Percentiles rank a stretch among this genome's conserved stretches.
These are phyloP conservation scores for Venturia aucupariae DNA, from an alignment of 2,329 filamentous ascomycete species.

Conservation along the genomic window DNA sequence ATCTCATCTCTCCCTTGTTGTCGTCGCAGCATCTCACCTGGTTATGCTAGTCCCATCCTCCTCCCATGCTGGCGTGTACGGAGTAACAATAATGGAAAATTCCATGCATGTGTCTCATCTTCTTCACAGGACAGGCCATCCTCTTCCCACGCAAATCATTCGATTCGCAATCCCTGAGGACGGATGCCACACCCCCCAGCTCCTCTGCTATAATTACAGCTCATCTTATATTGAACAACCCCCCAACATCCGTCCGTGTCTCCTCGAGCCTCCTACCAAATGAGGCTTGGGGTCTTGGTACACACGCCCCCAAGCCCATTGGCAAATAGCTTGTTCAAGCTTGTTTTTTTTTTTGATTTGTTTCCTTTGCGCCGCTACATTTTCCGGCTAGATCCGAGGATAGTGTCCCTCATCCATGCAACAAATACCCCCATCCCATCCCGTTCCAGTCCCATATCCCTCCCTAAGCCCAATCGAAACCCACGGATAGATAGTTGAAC, in stretches of 20 bases:
- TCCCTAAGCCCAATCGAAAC: too few species aligned
- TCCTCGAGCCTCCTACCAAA: conserved; percentile 2
- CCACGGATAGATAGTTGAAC: background rate
- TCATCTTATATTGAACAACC: background rate
- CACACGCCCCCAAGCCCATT: background rate
- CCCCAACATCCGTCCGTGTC: background rate
- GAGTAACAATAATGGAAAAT: too few species aligned
- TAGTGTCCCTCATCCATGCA: background rate
- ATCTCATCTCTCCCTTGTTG: background rate
- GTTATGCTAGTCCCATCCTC: background rate
- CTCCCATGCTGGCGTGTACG: background rate
- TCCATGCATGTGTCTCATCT: conserved; percentile 3
- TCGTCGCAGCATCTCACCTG: background rate
- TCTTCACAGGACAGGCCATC: background rate
- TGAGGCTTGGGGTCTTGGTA: background rate
- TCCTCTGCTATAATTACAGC: background rate
- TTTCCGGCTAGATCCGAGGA: conserved; percentile 6
- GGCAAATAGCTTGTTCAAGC: background rate
- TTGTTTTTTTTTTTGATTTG: too few species aligned
- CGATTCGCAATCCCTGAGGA: background rate
- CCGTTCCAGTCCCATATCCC: too few species aligned
- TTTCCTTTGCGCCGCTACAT: background rate
- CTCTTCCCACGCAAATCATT: background rate
- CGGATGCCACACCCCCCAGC: background rate
- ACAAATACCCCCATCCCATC: background rate